phyloP scores from a whole-genome alignment of 371 early-diverging fungal genomes.

The Saksenaea vasiformis region DNA sequence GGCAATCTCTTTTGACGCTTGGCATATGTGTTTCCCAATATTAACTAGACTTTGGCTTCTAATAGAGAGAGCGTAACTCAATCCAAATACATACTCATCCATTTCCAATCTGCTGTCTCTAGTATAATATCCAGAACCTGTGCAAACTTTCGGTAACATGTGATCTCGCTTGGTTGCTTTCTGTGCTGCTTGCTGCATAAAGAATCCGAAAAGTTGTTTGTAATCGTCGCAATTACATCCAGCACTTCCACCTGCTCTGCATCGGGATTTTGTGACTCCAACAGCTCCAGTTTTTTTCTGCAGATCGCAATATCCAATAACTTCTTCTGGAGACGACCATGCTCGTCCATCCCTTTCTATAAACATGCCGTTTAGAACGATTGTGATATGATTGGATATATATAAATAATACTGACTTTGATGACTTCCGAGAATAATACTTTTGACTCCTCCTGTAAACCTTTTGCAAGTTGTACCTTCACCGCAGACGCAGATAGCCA shows the following conservation, averaged over 20 bases:
- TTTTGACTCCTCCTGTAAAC: background rate
- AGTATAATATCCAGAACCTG: background rate
- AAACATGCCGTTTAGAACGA: too few species aligned
- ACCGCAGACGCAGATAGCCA: background rate
- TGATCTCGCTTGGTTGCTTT: background rate
- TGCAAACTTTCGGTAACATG: background rate
- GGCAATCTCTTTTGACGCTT: slow-evolving; percentile 5
- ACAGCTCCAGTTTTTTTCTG: too few species aligned
- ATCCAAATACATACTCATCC: slow-evolving; percentile 9
- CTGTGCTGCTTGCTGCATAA: background rate
- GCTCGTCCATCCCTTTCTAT: too few species aligned
- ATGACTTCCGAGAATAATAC: background rate
- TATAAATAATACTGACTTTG: slow-evolving; percentile 3
- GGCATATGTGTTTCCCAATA: slow-evolving; percentile 5
- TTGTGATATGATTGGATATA: background rate
- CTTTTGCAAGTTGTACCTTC: background rate
- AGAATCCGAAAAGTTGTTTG: background rate
- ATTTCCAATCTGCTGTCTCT: slow-evolving; percentile 1
- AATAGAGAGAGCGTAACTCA: background rate
- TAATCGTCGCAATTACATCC: slow-evolving; percentile 3
- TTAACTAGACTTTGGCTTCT: background rate
- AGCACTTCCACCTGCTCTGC: background rate
- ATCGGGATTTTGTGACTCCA: background rate
- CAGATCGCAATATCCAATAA: background rate
- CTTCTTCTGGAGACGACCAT: too few species aligned